phyloP scores from a whole-genome alignment of 371 early-diverging fungal species.

The Funneliformis caledonium region DNA sequence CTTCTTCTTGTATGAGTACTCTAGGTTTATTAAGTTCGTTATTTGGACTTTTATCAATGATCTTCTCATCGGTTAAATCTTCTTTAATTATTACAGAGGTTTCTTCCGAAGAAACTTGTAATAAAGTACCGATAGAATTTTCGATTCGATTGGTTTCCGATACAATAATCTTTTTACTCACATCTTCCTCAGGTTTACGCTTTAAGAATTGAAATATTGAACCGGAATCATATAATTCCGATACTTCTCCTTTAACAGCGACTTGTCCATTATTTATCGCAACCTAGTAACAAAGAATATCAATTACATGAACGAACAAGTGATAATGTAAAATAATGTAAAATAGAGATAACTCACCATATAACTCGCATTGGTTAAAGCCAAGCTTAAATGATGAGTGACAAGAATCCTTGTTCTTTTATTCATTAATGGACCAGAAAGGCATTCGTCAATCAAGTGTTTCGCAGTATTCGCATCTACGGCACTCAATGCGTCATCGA shows the following conservation, averaged over 20 bases:
- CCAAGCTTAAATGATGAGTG: slow-evolving; percentile 84
- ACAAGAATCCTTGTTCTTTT: slow-evolving; percentile 85
- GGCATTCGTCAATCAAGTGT: slow-evolving; percentile 72
- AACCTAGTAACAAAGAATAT: background rate
- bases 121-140: background rate
- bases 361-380: slow-evolving; percentile 65
- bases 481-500: slow-evolving; percentile 84
- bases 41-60: no score
- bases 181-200: no score
- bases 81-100: background rate
- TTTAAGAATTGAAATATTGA: background rate
- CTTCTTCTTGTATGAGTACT: background rate
- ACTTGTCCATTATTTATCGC: background rate
- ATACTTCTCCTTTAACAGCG: background rate
- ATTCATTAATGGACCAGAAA: slow-evolving; percentile 70
- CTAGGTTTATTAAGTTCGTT: background rate
- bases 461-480: slow-evolving; percentile 88
- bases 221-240: background rate
- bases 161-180: background rate
- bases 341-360: slow-evolving; percentile 48
- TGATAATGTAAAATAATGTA: background rate
- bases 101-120: background rate
- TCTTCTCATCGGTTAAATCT: background rate
- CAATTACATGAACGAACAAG: background rate
- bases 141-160: background rate